phyloP scores from a whole-genome alignment of 2,329 filamentous ascomycete genomes.

The Stagonosporopsis chrysanthemi region DNA sequence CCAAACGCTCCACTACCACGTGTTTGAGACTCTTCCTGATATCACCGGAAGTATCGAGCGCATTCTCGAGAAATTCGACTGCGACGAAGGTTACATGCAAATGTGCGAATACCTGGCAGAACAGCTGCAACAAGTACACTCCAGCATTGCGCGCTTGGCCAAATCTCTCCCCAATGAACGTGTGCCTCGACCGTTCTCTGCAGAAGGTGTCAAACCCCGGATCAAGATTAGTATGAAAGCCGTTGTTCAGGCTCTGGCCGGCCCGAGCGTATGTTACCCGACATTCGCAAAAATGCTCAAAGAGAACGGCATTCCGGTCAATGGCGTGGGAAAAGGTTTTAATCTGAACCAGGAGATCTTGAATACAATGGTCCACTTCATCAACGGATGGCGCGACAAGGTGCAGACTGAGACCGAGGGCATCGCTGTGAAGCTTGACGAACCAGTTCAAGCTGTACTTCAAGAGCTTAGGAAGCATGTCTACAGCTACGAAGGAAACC shows the following conservation, averaged over 20 bases:
- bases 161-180: neutral
- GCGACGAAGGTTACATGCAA: slow-evolving; percentile 10
- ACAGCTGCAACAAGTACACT: neutral
- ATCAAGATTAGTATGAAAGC: neutral
- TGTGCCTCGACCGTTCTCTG: slow-evolving; percentile 2
- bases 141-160: neutral
- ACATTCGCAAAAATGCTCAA: slow-evolving; percentile 21
- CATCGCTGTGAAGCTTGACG: neutral
- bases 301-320: slow-evolving; percentile 21
- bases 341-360: slow-evolving; percentile 23
- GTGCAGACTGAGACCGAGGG: neutral
- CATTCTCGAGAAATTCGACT: slow-evolving; percentile 10
- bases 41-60: neutral
- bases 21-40: slow-evolving; percentile 12
- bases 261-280: slow-evolving; percentile 5
- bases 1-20: slow-evolving; percentile 9
- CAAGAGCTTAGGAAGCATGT: neutral
- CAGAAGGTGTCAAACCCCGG: neutral
- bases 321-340: slow-evolving; percentile 2
- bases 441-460: slow-evolving; percentile 1
- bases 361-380: neutral
- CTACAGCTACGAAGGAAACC: neutral
- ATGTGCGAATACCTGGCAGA: slow-evolving; percentile 10
- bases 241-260: neutral
- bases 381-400: slow-evolving; percentile 8